Evolutionary conservation across 2,329 filamentous ascomycete species (phyloP).

Genomic region (Alternaria arborescens): DNA sequence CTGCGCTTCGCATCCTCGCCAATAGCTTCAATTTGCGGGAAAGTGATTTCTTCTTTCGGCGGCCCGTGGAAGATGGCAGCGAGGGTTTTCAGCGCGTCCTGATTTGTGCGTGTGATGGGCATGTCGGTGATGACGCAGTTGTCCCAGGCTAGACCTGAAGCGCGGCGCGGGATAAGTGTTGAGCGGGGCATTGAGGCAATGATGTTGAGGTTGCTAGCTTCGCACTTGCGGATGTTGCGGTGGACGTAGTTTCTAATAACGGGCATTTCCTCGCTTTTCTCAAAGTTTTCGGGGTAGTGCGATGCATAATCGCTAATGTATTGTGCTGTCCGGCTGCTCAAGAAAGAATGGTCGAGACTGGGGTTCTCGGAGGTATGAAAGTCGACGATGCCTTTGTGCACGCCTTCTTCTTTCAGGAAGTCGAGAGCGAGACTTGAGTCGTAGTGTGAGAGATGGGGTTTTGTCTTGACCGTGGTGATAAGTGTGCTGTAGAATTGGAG

Average conservation of each 20-base stretch:
- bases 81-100: slow-evolving; percentile 63
- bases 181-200: slow-evolving; percentile 65
- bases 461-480: slow-evolving; percentile 53
- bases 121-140: slow-evolving; percentile 57
- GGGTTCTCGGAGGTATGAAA: slow-evolving; percentile 61
- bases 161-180: slow-evolving; percentile 57
- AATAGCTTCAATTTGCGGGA: slow-evolving; percentile 44
- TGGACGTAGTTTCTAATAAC: slow-evolving; percentile 59
- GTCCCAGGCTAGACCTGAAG: slow-evolving; percentile 49
- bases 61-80: slow-evolving; percentile 66
- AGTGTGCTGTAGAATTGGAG: slow-evolving; percentile 67
- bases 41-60: slow-evolving; percentile 45
- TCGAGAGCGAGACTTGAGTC: slow-evolving; percentile 57
- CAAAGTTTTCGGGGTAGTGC: slow-evolving; percentile 64
- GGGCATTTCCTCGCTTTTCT: slow-evolving; percentile 56
- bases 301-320: slow-evolving; percentile 67
- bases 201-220: slow-evolving; percentile 65
- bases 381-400: slow-evolving; percentile 61
- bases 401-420: slow-evolving; percentile 60
- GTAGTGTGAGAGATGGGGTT: slow-evolving; percentile 45
- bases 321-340: slow-evolving; percentile 63
- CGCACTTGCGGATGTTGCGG: slow-evolving; percentile 61
- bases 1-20: slow-evolving; percentile 41
- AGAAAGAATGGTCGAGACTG: slow-evolving; percentile 61
- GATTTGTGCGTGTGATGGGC: slow-evolving; percentile 61